These are phyloP conservation scores for Mucor saturninus DNA, from an alignment of 371 early-diverging fungal genomes.

Conservation along the genomic window DNA sequence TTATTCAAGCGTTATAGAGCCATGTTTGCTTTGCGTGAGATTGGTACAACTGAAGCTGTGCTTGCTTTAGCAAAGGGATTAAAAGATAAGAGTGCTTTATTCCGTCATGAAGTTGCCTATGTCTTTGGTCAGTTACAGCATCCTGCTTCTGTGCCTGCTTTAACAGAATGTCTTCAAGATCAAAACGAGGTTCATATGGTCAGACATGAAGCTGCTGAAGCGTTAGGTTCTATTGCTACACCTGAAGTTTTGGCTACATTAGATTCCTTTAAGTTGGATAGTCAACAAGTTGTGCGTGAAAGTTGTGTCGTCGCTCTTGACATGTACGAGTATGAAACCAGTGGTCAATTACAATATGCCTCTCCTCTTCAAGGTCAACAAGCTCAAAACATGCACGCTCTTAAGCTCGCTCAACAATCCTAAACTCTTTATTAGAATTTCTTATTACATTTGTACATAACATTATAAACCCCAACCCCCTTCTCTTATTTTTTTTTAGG, in stretches of 20 bases:
- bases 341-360: constrained; percentile 31
- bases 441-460: constrained; percentile 10
- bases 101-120: constrained; percentile 98
- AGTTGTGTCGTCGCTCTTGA: constrained; percentile 97
- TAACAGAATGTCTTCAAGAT: constrained; percentile 80
- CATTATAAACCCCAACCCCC: constrained; percentile 1
- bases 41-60: constrained; percentile 86
- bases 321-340: constrained; percentile 94
- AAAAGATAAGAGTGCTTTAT: constrained; percentile 83
- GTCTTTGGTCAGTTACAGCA: constrained; percentile 99
- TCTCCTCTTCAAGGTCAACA: constrained; percentile 27
- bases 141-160: constrained; percentile 85
- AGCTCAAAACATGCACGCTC: constrained; percentile 44
- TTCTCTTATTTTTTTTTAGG: background rate
- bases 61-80: constrained; percentile 90
- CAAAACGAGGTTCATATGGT: constrained; percentile 93
- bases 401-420: constrained; percentile 34
- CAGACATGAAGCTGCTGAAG: constrained; percentile 99
- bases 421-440: background rate
- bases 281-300: constrained; percentile 93
- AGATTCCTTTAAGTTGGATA: constrained; percentile 72
- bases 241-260: constrained; percentile 85
- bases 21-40: constrained; percentile 98
- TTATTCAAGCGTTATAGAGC: constrained; percentile 97
- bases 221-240: constrained; percentile 98